These are phyloP conservation scores for Glaciozyma martinii DNA, from an alignment of 768 basidiomycete genomes.

Conservation along the genomic window DNA sequence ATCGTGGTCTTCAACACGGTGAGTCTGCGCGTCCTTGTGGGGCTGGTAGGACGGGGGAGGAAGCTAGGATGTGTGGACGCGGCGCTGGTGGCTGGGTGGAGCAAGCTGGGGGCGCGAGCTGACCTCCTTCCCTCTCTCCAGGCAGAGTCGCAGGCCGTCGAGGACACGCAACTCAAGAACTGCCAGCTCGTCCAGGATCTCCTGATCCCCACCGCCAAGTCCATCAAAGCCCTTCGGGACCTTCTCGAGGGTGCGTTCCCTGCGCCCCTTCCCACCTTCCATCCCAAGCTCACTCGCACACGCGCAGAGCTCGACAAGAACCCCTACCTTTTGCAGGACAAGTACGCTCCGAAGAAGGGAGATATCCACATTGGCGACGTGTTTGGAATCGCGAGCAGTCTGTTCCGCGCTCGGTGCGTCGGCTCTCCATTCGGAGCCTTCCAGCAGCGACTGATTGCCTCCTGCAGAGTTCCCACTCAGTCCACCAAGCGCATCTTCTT, in stretches of 20 bases:
- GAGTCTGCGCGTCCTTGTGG: constrained; percentile 39
- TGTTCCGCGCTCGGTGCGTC: constrained; percentile 73
- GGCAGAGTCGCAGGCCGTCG: constrained; percentile 4
- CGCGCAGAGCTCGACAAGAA: constrained; percentile 49
- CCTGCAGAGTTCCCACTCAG: constrained; percentile 39
- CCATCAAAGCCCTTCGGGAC: constrained; percentile 66
- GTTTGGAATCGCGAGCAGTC: constrained; percentile 81
- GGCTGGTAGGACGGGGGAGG: constrained; percentile 28
- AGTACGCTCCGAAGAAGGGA: constrained; percentile 54
- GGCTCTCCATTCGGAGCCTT: not conserved
- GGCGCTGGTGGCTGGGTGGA: not conserved
- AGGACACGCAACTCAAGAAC: constrained; percentile 52
- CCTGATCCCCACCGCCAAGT: constrained; percentile 64
- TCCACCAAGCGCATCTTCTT: constrained; percentile 88
- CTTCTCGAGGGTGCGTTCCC: constrained; percentile 59
- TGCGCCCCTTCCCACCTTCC: not conserved
- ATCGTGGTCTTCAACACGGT: constrained; percentile 90
- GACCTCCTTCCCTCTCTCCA: not conserved
- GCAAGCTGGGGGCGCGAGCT: constrained; percentile 39
- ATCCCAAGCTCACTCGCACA: not conserved
- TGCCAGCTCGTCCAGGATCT: constrained; percentile 69
- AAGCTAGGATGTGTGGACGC: not conserved
- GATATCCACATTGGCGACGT: constrained; percentile 67
- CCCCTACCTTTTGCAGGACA: constrained; percentile 49
- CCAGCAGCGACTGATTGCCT: not conserved